Evolutionary conservation across 805 yeast genomes (phyloP), one percentile per base, ranked within the genome.

Genomic region (Pichia ethanolica): DNA sequence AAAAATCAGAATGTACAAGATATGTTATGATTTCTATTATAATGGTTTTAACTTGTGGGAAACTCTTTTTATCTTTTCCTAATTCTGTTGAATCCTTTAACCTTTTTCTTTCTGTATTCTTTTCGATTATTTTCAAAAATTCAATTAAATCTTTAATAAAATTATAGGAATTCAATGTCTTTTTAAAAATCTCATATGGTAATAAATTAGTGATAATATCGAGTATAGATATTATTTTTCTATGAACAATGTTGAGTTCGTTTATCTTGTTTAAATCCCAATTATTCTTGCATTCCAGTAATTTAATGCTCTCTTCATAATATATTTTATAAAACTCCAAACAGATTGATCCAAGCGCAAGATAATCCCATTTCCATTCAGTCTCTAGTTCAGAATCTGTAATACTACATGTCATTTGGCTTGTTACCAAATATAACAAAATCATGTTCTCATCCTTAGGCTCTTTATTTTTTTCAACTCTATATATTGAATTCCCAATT

Each of bases 11-110:
- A 54, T 74, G 74, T 0, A 77, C 72, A 43, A 89, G 62, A 44
- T 75, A 73, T 0, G 89, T 74, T 10, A 90, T 63, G 0, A 83
- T 72, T 56, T 86, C 90, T 30, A 89, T 75, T 10, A 85, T 66
- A 26, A 85, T 67, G 0, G 83, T 74, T 58, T 88, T 87, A 11
- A 81, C 73, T 39, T 79, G 75, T 0, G 95, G 93, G 52, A 84
- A 83, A 42, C 65, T 56, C 26, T 69, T 61, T 12, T 71, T 55
- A 3, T 28, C 48, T 11, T 14, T 37, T 5, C 48, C 27, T 9
- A 39, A n/a, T 14, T 47, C 41, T 34, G 20, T 25, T 43, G 45
- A 49, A 49, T 59, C 65, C 42, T 68, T 74, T 56, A 64, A 58
- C 42, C 62, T 68, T 40, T 57, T 57, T 42, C 67, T 67, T 49